phyloP scores from a whole-genome alignment of 441 rosid genomes.

The Eutrema salsugineum region DNA sequence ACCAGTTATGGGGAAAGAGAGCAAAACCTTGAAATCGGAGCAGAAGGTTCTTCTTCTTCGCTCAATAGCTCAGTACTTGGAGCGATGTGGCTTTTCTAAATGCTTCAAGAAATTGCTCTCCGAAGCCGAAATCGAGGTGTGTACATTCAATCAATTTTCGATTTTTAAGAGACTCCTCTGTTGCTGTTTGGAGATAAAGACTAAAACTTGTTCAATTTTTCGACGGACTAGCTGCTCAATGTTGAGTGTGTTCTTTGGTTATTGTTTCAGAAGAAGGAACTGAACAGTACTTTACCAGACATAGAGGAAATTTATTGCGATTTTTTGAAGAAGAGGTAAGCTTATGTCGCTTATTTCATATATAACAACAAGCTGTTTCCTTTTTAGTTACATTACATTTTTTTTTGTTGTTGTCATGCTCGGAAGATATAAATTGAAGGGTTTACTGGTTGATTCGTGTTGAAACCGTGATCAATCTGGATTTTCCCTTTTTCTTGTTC shows the following conservation, averaged over 20 bases:
- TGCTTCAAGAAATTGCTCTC: constrained; percentile 68
- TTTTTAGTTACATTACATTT: background rate
- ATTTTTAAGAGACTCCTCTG: background rate
- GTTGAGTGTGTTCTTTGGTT: background rate
- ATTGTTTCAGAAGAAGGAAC: constrained; percentile 47
- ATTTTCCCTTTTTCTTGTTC: background rate
- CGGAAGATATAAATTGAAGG: background rate
- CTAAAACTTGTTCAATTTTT: background rate
- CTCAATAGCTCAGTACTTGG: constrained; percentile 60
- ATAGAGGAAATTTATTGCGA: constrained; percentile 59
- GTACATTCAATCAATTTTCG: background rate
- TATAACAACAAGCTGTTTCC: background rate
- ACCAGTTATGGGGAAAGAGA: constrained; percentile 30
- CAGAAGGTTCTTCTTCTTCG: constrained; percentile 42
- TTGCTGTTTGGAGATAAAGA: background rate
- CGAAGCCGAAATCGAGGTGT: constrained; percentile 70
- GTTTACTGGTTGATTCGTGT: background rate
- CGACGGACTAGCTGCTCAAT: background rate
- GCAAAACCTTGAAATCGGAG: constrained; percentile 29
- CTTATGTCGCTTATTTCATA: background rate
- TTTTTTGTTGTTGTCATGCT: background rate
- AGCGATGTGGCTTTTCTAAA: constrained; percentile 58
- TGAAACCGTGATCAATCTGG: background rate
- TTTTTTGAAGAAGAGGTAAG: constrained; percentile 52
- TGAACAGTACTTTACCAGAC: constrained; percentile 35